These are phyloP conservation scores for Leccinum subtestaceum DNA, from an alignment of 768 basidiomycete species.

Conservation along the genomic window DNA sequence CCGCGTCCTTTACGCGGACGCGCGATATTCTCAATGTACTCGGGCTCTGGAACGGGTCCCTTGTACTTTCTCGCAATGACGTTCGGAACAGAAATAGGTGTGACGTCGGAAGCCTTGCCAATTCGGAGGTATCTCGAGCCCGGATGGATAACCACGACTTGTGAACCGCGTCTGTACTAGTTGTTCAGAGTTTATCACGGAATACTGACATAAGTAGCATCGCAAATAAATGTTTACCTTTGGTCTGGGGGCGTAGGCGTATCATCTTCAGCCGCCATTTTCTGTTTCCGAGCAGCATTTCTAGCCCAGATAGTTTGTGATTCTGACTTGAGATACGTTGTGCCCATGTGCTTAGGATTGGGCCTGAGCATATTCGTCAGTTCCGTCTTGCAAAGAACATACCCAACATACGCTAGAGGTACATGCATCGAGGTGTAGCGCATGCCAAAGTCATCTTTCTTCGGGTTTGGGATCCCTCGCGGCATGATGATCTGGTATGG, in stretches of 20 bases:
- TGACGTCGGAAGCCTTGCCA: slow-evolving; percentile 75
- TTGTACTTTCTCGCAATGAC: slow-evolving; percentile 70
- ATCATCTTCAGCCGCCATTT: slow-evolving; percentile 40
- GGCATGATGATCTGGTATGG: slow-evolving; percentile 50
- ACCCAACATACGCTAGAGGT: slow-evolving; percentile 58
- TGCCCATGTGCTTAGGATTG: slow-evolving; percentile 78
- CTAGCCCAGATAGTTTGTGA: slow-evolving; percentile 71
- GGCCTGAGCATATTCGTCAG: slow-evolving; percentile 41
- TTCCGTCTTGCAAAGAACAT: slow-evolving; percentile 2
- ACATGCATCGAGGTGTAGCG: slow-evolving; percentile 80
- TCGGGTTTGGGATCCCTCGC: slow-evolving; percentile 77
- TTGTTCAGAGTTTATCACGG: slow-evolving; percentile 29
- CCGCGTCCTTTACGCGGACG: slow-evolving; percentile 46
- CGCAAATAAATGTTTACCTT: slow-evolving; percentile 36
- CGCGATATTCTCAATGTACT: slow-evolving; percentile 49
- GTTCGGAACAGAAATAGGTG: slow-evolving; percentile 62
- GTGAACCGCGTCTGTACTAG: slow-evolving; percentile 63
- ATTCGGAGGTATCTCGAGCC: slow-evolving; percentile 73
- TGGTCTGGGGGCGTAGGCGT: slow-evolving; percentile 38
- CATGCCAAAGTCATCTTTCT: slow-evolving; percentile 78
- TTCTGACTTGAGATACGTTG: slow-evolving; percentile 77
- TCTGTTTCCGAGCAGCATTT: slow-evolving; percentile 56
- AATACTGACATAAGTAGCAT: slow-evolving; percentile 4
- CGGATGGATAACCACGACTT: slow-evolving; percentile 76
- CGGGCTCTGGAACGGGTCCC: slow-evolving; percentile 40